Base-by-base conservation (phyloP, 2,329 filamentous ascomycete genomes). In the Paraconiothyrium brasiliense region DNA sequence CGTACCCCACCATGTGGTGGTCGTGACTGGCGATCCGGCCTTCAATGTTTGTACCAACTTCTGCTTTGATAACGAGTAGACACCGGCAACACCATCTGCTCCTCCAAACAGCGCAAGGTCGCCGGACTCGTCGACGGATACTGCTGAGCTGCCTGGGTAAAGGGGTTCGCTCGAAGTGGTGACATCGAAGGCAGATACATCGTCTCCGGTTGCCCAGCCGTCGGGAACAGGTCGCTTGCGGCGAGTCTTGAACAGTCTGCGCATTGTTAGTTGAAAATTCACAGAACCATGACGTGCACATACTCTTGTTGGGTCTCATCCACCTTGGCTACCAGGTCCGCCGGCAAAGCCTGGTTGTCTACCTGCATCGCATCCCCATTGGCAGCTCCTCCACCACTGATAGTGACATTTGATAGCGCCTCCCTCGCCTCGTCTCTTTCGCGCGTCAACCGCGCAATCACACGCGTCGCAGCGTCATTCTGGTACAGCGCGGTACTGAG, bases 401-500 rank as follows among this genome's bases (percentile, higher is more conserved):
- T 89, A 1, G 92, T 92, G 14, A 98, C 87, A 76, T 92, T 93
- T 39, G 93, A 93, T 55, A 99, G 83, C 14, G 95, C 92, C 79
- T 95, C 91, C 67, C 94, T 87, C 49, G 95, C 94, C 79, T 98
- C 94, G 72, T 99, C 94, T 65, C 95, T 85, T 84, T 99, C 95
- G 76, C 88, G 90, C n/a, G 92, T 91, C 77, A 99, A 78, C 51
- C 94, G 88, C 67, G 93, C 93, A 80, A 99, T 97, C 52, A 99
- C 95, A 65, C 95, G 87, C 54, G 97, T 90, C n/a, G 95, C 95
- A 2, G 95, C 94, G 84, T 99, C 95, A 72, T 98, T 92, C 81
- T 98, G 94, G 81, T 99, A 99, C 27, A 99, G 85, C 0, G 95
- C 92, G 1, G 93, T 95, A 59, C 93, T 93, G 59, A 99, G 87